These are phyloP conservation scores for Silene vulgaris DNA, from an alignment of 179 eudicot genomes.

Conservation along the genomic window DNA sequence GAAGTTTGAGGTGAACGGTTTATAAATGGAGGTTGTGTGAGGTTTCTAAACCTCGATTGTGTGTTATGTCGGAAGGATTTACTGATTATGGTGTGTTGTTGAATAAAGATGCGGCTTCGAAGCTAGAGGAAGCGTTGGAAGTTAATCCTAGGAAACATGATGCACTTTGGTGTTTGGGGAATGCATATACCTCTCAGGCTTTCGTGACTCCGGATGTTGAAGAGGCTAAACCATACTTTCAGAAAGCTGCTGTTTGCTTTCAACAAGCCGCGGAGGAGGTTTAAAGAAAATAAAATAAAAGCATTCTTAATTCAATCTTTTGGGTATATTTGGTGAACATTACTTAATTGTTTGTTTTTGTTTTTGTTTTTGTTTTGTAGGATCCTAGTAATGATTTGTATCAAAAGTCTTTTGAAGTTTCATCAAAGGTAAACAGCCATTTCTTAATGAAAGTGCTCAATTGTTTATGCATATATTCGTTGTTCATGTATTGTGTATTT, in stretches of 20 bases:
- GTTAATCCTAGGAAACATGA: slow-evolving; percentile 64
- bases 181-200: slow-evolving; percentile 65
- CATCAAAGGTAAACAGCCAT: slow-evolving; percentile 50
- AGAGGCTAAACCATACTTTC: slow-evolving; percentile 52
- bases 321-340: background rate
- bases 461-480: background rate
- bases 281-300: background rate
- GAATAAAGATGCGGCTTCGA: slow-evolving; percentile 53
- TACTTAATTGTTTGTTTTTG: background rate
- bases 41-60: too few species aligned
- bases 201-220: slow-evolving; percentile 57
- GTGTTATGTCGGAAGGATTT: background rate
- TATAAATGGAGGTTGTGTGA: too few species aligned
- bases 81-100: background rate
- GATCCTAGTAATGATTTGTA: slow-evolving; percentile 74
- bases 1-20: too few species aligned
- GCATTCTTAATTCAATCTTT: background rate
- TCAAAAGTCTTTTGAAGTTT: slow-evolving; percentile 62
- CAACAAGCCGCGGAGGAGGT: slow-evolving; percentile 68
- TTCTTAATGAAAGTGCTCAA: background rate
- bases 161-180: slow-evolving; percentile 81
- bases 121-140: slow-evolving; percentile 75
- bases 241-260: slow-evolving; percentile 55
- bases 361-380: slow-evolving; percentile 28
- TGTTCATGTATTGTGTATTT: background rate